Base-by-base conservation (phyloP, 768 basidiomycete species). In the Agaricus subrufescens region DNA sequence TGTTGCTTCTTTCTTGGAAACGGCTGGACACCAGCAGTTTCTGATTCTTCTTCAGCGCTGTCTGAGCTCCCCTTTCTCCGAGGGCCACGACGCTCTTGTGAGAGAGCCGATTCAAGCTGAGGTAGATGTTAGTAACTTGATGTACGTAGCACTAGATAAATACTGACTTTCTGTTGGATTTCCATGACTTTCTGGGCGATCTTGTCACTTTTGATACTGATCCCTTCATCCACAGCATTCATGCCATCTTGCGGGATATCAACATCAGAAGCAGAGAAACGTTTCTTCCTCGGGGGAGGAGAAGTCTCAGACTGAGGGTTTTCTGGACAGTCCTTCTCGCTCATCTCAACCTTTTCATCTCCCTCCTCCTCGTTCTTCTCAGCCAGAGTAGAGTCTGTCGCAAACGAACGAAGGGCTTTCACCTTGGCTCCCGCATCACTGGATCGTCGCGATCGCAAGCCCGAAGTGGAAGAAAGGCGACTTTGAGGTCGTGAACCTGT, bases 121-220 rank as follows among this genome's bases (percentile, higher is more conserved):
- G 26, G 3, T 4, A 59, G 15, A 38, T 56, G 44, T 45, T 38
- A 27, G 54, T 46, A 43, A 19, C 59, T 49, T 57, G 34, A 61
- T 62, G 30, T 37, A 39, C 37, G 49, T 19, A 38, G 43, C 42
- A 34, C 52, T 52, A 23, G 45, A 51, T 23, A 15, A 25, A 48
- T n/a, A 69, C 75, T 53, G 44, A 93, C 94, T 83, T 95, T 96
- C 61, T 89, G 85, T 72, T 96, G 93, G 57, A 97, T 95, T 69
- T 89, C 84, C 47, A 89, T 65, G 46, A 97, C 89, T 69, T 94
- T 92, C 67, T 89, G 84, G 26, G 91, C 87, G 54, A 97, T 94
- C 65, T 82, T 85, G 63, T 95, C 94, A 61, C 88, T 93, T 67
- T 86, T 86, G 65, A 86, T 79, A 60, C 83, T 89, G 67, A 94